Percentiles rank a stretch among this genome's conserved stretches.
phyloP scores from a whole-genome alignment of 192 early-diverging fungal species.

The Dimargaris cristalligena region DNA sequence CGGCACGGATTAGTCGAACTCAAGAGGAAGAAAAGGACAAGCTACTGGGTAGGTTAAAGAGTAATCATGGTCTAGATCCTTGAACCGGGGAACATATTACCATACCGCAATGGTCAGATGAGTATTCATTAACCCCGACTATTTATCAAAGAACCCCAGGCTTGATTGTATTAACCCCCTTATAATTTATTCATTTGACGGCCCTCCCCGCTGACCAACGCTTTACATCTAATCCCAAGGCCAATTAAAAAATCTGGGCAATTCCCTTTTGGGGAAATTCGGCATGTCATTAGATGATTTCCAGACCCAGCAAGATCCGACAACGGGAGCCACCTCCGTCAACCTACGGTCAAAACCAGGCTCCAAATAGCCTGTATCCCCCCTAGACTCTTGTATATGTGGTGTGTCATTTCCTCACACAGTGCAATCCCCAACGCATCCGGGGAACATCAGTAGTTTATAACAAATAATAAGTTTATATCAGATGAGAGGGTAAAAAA shows the following conservation, averaged over 20 bases:
- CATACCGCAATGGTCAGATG: background rate
- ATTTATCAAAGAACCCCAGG: background rate
- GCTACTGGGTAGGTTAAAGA: conserved; percentile 30
- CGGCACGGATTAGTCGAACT: conserved; percentile 24
- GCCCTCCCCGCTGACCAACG: background rate
- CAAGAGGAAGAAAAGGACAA: conserved; percentile 49
- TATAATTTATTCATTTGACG: background rate
- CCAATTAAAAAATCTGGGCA: conserved; percentile 54
- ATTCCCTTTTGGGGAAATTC: conserved; percentile 52
- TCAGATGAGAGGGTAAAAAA: too few species aligned
- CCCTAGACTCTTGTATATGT: background rate
- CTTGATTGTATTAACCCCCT: background rate
- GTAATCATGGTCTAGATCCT: background rate
- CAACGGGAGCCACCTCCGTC: conserved; percentile 35
- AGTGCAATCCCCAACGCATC: background rate
- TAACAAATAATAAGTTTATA: background rate
- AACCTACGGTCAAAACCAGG: conserved; percentile 23
- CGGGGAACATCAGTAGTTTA: background rate
- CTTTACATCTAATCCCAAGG: conserved; percentile 14
- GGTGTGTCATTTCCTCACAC: background rate
- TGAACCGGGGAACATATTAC: background rate
- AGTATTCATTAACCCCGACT: background rate
- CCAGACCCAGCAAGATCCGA: conserved; percentile 39
- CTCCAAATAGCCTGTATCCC: background rate
- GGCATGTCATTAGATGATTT: conserved; percentile 58